Conservation (phyloP, 1,139 yeast genomes). For the Saccharomyces uvarum region DNA sequence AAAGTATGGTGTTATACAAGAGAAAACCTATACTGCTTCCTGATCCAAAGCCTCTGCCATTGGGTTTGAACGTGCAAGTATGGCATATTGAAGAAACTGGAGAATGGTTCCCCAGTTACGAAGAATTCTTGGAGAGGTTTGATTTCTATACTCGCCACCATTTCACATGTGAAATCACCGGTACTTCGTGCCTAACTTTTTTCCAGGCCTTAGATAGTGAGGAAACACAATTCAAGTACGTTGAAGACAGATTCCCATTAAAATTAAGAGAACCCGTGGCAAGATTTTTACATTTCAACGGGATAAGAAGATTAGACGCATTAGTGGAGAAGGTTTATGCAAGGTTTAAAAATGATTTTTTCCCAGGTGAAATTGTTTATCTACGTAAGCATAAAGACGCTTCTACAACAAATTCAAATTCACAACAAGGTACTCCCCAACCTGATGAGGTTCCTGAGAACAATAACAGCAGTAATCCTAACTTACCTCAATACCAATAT, state of each 20-base stretch:
- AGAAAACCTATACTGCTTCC: slow-evolving; percentile 59
- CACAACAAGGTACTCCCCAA: slow-evolving; percentile 16
- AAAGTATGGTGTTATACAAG: slow-evolving; percentile 55
- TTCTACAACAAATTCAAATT: slow-evolving; percentile 18
- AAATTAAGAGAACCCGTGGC: slow-evolving; percentile 86
- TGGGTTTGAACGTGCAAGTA: slow-evolving; percentile 47
- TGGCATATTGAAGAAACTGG: slow-evolving; percentile 78
- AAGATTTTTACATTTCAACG: slow-evolving; percentile 72
- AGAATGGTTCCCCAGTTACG: slow-evolving; percentile 78
- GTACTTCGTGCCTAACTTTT: slow-evolving; percentile 82
- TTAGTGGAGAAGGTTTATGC: slow-evolving; percentile 78
- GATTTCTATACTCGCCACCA: slow-evolving; percentile 67
- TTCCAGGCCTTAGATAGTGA: slow-evolving; percentile 85
- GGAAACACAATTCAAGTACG: slow-evolving; percentile 55
- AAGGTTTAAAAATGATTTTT: slow-evolving; percentile 72
- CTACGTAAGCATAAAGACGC: slow-evolving; percentile 37
- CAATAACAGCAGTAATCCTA: neutral
- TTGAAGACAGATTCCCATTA: slow-evolving; percentile 81
- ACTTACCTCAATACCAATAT: slow-evolving; percentile 4
- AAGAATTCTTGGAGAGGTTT: slow-evolving; percentile 60
- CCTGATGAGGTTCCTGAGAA: slow-evolving; percentile 7
- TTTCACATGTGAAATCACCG: slow-evolving; percentile 93
- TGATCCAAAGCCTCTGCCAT: slow-evolving; percentile 50
- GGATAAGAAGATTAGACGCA: slow-evolving; percentile 76
- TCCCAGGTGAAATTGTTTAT: slow-evolving; percentile 81